Evolutionary conservation across 2,329 filamentous ascomycete species (phyloP), one percentile per base, ranked within the genome.

Genomic region (Aspergillus costaricaensis): DNA sequence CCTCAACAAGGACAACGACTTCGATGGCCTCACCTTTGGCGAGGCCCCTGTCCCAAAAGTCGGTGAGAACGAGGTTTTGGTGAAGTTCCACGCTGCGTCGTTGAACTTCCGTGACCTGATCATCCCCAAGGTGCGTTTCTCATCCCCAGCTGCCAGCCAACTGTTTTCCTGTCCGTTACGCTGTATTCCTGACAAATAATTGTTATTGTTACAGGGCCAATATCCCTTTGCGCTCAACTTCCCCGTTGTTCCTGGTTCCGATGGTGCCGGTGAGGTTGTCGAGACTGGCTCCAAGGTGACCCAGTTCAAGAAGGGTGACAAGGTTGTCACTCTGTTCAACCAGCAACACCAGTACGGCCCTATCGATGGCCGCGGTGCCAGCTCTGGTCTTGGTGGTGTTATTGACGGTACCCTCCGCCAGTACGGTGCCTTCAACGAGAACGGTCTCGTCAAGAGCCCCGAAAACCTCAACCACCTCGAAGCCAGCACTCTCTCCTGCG

Each of bases 51-150:
- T 91, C 2, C 86, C 88, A 14, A 76, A 85, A 65, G 70, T 89
- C 1, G 89, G 89, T 50, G 88, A 91, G 57, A 84, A 85, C 62
- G 86, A 93, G 25, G 88, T 92, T 5, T 81, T 93, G 36, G 86
- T 93, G 67, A 89, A 88, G 74, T 80, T 83, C 1, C 68, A 79
- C n/a, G 81, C 77, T 4, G 81, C 78, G 0, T 80, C 80, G 12
- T 69, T 84, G 54, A 83, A 83, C 62, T 83, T 82, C 60, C 75
- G 82, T 23, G 82, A 83, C 32, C 66, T 83, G 8, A 73, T 77
- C 15, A 81, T 83, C 54, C 76, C 79, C 0, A 72, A 77, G 73
- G 72, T 76, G 74, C 52, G 82, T 78, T 61, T 3, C 10, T 5
- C 25, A 23, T 21, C 23, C 21, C 14, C 17, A 15, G 3, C 23